Evolutionary conservation across 2,329 filamentous ascomycete species (phyloP), one percentile per base, ranked within the genome.

Genomic region (Xylaria sp.): DNA sequence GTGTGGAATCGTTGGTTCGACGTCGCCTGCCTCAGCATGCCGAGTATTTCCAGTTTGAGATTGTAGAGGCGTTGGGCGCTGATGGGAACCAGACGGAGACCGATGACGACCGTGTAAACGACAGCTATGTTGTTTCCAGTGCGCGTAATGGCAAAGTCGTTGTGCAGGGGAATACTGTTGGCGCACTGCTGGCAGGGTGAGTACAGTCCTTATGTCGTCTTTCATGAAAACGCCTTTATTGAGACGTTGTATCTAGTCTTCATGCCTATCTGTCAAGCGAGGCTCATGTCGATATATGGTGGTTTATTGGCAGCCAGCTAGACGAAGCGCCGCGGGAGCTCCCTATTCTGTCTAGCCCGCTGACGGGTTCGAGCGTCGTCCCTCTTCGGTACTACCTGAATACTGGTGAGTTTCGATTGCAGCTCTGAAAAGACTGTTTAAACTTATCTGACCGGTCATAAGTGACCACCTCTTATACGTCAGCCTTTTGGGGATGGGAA

Each of bases 401-500:
- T 41, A 73, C 71, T 8, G 71, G 70, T 71, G 56, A 66, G 69
- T 67, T 13, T 54, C 12, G 1, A 8, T n/a, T 23, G 2, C 3
- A 51, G 13, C 4, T 12, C 20, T n/a, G 18, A 51, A 23, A 46
- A 0, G 13, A 6, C 0, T 20, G 8, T 8, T 36, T 7, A 3
- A 1, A 1, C n/a, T 60, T 18, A n/a, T 43, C 66, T 72, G 58
- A 71, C 39, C n/a, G n/a, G 15, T n/a, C 23, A 56, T 18, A 2
- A 72, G 70, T 73, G 56, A 73, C 71, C 7, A 71, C 69, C 15
- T 73, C 71, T 48, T 73, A 73, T 51, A 73, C 69, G 3, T 60
- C 51, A 15, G 69, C 69, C 6, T 73, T 71, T 61, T 73, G 71
- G 71, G 56, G 62, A 33, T 73, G 71, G 71, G 55, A 70, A 2